Percentiles rank a stretch among this genome's conserved stretches.
These are phyloP conservation scores for Aegilops longissima DNA, from an alignment of 176 grass and related monocot genomes.

Conservation along the genomic window DNA sequence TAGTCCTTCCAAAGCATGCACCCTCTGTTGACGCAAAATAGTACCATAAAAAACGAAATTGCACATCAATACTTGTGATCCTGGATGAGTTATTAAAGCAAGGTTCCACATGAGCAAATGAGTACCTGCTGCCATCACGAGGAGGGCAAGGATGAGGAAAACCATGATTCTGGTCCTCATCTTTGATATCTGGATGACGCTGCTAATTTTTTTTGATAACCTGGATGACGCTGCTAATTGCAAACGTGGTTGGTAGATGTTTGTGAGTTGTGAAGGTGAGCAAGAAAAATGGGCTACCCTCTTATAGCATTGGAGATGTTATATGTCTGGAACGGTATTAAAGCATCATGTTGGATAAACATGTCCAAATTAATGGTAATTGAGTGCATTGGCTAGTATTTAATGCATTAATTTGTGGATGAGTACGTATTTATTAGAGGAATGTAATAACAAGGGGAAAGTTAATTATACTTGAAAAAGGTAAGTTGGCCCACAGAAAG, in stretches of 20 bases:
- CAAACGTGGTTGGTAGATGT: no score
- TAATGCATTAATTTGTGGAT: not conserved
- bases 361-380: not conserved
- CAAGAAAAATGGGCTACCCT: not conserved
- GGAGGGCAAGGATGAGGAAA: not conserved
- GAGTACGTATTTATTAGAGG: not conserved
- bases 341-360: not conserved
- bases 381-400: not conserved
- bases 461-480: no score
- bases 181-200: not conserved
- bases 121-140: not conserved
- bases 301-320: not conserved
- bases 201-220: not conserved
- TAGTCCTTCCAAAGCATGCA: slow-evolving; percentile 6
- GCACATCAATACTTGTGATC: not conserved
- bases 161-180: not conserved
- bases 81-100: not conserved
- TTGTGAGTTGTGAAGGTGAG: not conserved
- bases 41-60: not conserved
- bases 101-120: not conserved
- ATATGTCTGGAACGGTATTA: not conserved
- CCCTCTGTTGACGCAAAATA: not conserved
- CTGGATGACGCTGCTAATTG: not conserved
- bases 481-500: no score
- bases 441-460: no score